Evolutionary conservation across 768 basidiomycete genomes (phyloP).

Genomic region (Leccinum subgranulosum): DNA sequence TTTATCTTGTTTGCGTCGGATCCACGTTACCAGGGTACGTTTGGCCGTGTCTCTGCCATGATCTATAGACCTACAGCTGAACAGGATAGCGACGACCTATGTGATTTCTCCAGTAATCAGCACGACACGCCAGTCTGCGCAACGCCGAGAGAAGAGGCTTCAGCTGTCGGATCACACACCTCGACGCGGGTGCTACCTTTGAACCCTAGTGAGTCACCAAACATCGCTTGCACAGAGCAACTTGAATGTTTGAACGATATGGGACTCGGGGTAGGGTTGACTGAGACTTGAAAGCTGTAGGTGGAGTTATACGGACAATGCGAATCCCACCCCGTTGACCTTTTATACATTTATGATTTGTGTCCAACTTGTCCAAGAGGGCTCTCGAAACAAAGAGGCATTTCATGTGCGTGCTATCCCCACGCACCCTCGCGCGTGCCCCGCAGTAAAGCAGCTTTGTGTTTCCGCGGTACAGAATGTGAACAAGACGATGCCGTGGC

Average conservation of each 20-base stretch:
- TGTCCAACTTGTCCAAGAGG: not conserved
- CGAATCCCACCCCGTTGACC: not conserved
- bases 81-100: constrained; percentile 30
- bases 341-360: not conserved
- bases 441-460: not conserved
- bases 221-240: constrained; percentile 10
- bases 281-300: not conserved
- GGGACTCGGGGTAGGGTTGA: not conserved
- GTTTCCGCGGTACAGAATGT: not conserved
- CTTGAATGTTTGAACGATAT: not conserved
- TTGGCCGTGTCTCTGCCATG: constrained; percentile 29
- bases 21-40: constrained; percentile 29
- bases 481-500: no score
- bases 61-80: constrained; percentile 11
- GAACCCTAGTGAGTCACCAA: constrained; percentile 17
- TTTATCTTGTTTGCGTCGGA: constrained; percentile 28
- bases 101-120: not conserved
- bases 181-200: constrained; percentile 28
- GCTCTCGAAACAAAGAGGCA: not conserved
- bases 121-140: not conserved
- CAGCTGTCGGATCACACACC: constrained; percentile 7
- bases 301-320: not conserved
- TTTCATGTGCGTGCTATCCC: not conserved
- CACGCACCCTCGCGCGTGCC: not conserved
- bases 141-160: not conserved